These are phyloP conservation scores for Solanum etuberosum DNA, from an alignment of 257 asterid species.

Conservation along the genomic window DNA sequence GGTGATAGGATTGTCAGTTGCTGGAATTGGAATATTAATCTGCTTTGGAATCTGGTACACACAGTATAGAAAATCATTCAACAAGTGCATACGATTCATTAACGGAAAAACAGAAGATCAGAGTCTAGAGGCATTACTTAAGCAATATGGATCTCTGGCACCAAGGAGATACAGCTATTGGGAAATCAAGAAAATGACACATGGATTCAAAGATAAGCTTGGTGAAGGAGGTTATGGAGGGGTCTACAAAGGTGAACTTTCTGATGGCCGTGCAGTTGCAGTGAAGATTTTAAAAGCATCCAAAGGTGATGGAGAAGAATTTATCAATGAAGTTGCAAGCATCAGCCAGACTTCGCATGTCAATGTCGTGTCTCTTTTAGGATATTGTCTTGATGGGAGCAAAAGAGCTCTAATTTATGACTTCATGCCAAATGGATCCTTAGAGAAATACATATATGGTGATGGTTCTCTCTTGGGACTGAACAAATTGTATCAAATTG, in stretches of 20 bases:
- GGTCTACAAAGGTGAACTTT: conserved; percentile 5
- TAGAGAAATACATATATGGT: conserved; percentile 3
- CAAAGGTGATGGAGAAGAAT: conserved; percentile 16
- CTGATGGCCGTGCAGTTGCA: not conserved
- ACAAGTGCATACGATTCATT: not conserved
- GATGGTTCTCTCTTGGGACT: not conserved
- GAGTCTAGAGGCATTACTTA: not conserved
- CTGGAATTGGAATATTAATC: not conserved
- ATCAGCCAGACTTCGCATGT: conserved; percentile 14
- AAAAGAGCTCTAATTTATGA: conserved; percentile 23
- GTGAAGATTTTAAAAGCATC: conserved; percentile 15
- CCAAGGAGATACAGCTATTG: not conserved
- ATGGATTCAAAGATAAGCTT: not conserved
- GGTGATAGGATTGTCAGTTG: not conserved
- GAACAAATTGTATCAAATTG: not conserved
- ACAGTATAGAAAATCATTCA: not conserved
- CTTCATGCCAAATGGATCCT: conserved; percentile 26
- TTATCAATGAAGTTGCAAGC: conserved; percentile 17
- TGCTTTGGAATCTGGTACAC: not conserved
- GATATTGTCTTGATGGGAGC: conserved; percentile 12
- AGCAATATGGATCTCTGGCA: not conserved
- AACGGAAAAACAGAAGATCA: not conserved
- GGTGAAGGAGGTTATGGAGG: conserved; percentile 16
- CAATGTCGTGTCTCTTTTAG: conserved; percentile 12
- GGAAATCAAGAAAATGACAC: not conserved